Conservation (phyloP, 805 yeast genomes). For the Pichia occidentalis region DNA sequence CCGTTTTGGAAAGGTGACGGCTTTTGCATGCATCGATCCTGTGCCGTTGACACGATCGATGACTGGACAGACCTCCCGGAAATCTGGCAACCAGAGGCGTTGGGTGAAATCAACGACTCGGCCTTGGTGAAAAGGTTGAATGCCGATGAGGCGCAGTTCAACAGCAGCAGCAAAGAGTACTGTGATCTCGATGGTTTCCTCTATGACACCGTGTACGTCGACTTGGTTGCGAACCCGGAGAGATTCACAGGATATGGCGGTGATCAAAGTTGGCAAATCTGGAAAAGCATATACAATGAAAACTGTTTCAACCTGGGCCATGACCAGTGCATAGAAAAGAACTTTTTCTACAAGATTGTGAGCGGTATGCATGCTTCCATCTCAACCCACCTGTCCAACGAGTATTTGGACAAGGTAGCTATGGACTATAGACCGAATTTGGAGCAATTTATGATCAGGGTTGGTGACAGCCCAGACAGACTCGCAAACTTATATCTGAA, state of each 20-base stretch:
- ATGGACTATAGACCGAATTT: slow-evolving; percentile 83
- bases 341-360: slow-evolving; percentile 76
- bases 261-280: slow-evolving; percentile 80
- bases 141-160: slow-evolving; percentile 21
- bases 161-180: slow-evolving; percentile 40
- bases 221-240: slow-evolving; percentile 84
- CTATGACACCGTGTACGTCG: slow-evolving; percentile 74
- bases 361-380: slow-evolving; percentile 96
- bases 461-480: slow-evolving; percentile 86
- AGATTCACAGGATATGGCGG: slow-evolving; percentile 96
- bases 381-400: slow-evolving; percentile 86
- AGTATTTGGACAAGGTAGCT: slow-evolving; percentile 60
- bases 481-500: slow-evolving; percentile 86
- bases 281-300: slow-evolving; percentile 89
- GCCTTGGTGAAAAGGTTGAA: slow-evolving; percentile 30
- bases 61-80: slow-evolving; percentile 68
- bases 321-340: slow-evolving; percentile 74
- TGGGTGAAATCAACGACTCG: slow-evolving; percentile 45
- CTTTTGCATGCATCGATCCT: slow-evolving; percentile 77
- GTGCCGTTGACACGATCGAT: slow-evolving; percentile 82
- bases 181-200: slow-evolving; percentile 56
- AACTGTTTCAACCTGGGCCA: slow-evolving; percentile 58
- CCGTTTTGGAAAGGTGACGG: slow-evolving; percentile 82
- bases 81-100: slow-evolving; percentile 63
- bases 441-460: slow-evolving; percentile 77